These are phyloP conservation scores for Aspergillus steynii DNA, from an alignment of 495 filamentous ascomycete species.

Conservation along the genomic window DNA sequence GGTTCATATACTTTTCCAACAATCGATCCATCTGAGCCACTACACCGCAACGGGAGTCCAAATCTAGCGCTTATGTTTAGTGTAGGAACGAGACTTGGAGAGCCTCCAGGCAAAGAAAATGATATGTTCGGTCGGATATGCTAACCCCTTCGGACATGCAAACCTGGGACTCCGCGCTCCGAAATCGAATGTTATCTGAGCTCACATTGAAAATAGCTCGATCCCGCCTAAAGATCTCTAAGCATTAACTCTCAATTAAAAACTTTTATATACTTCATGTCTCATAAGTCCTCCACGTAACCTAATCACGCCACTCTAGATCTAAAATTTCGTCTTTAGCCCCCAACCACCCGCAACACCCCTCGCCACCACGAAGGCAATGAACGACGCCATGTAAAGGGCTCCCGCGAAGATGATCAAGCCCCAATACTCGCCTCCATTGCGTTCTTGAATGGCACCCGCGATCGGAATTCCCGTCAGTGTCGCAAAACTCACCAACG, in stretches of 20 bases:
- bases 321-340: conserved; percentile 21
- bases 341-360: conserved; percentile 47
- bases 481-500: conserved; percentile 56
- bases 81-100: not conserved
- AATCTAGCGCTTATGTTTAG: not conserved
- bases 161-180: not conserved
- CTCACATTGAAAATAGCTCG: not conserved
- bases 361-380: conserved; percentile 50
- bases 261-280: not conserved
- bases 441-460: conserved; percentile 43
- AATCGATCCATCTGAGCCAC: not conserved
- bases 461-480: conserved; percentile 81
- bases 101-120: not conserved
- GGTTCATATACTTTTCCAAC: not conserved
- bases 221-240: too few relatives aligned
- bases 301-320: not conserved
- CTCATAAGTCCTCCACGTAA: not conserved
- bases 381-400: conserved; percentile 48
- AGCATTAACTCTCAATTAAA: not conserved
- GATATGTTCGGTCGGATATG: too few relatives aligned
- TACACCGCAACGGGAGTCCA: not conserved
- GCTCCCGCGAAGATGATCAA: conserved; percentile 56
- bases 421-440: conserved; percentile 34
- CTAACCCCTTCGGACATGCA: too few relatives aligned
- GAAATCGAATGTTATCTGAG: not conserved